A percentile compares a stretch with the other conserved stretches of the same genome.
phyloP scores from a whole-genome alignment of 768 basidiomycete genomes.

The Lentinula detonsa region DNA sequence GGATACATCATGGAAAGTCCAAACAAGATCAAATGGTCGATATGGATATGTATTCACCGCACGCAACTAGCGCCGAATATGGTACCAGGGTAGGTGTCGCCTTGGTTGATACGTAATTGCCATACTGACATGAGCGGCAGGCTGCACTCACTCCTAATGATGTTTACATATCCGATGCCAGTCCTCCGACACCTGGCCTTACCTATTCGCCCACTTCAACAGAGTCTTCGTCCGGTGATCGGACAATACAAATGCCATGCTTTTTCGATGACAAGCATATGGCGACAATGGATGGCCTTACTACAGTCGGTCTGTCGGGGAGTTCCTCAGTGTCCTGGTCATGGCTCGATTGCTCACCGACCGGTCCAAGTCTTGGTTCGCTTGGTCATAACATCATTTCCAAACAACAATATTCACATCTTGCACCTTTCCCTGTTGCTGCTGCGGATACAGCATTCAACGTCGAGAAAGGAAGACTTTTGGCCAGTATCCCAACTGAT shows the following conservation, averaged over 20 bases:
- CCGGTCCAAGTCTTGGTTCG: neutral
- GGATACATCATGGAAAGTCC: neutral
- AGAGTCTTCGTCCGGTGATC: constrained; percentile 49
- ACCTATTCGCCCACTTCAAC: constrained; percentile 57
- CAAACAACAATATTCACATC: neutral
- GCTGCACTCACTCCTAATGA: neutral
- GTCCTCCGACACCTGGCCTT: constrained; percentile 52
- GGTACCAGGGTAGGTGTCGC: neutral
- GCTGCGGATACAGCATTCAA: neutral
- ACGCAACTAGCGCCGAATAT: neutral
- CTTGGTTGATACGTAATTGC: neutral
- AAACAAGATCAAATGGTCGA: neutral
- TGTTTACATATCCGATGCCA: constrained; percentile 21
- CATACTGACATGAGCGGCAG: neutral
- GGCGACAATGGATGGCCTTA: constrained; percentile 10
- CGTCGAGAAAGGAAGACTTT: neutral
- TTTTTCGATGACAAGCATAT: constrained; percentile 39
- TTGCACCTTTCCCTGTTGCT: neutral
- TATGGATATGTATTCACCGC: neutral
- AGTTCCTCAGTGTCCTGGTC: constrained; percentile 16
- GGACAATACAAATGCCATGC: constrained; percentile 49
- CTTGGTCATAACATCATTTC: neutral
- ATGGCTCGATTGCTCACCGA: constrained; percentile 10
- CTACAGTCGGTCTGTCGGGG: constrained; percentile 1
- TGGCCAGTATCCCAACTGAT: neutral